Evolutionary conservation across 2,329 filamentous ascomycete genomes (phyloP), one percentile per base, ranked within the genome.

Genomic region (Tothia fuscella): DNA sequence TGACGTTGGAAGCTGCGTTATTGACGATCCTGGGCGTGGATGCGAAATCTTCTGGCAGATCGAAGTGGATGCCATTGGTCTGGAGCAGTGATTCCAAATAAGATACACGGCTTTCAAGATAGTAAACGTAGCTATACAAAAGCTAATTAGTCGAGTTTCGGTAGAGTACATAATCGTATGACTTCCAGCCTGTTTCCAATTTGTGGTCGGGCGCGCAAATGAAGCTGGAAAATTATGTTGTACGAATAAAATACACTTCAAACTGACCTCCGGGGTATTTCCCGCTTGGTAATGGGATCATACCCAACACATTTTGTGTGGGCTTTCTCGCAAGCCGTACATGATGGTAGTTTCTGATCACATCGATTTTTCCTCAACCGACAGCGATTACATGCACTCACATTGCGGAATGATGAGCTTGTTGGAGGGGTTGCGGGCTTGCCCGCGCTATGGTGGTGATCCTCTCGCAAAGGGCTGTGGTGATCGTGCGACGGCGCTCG

Each of bases 311-410:
- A 96, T 50, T 83, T 80, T 34, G 93, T 84, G 45, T 76, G 74
- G n/a, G 84, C 88, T 65, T 95, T 95, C 59, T 88, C 86, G 63
- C 89, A 96, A 51, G 84, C 85, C 31, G 83, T 80, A 60, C 89
- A 96, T 53, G 83, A 85, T 6, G 89, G 89, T 47, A 96, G 71
- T 49, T 82, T 80, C 70, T 95, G 89, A 62, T 96, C 89, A 63
- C 89, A 96, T 41, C 87, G 74, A 58, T 95, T 96, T 69, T 96
- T 96, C 54, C 89, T 76, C 58, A 93, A 66, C 34, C 89, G 76
- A 61, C 89, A 96, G 30, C 87, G 77, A 65, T 95, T 94, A 64
- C 89, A 96, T 43, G 89, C 89, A 59, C 84, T 93, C 49, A 96
- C 89, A 59, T 63, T 63, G 50, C 60, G 60, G 50, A 63, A 63